Base-by-base conservation (phyloP, 345 rosid species). In the Citrus trifoliata region DNA sequence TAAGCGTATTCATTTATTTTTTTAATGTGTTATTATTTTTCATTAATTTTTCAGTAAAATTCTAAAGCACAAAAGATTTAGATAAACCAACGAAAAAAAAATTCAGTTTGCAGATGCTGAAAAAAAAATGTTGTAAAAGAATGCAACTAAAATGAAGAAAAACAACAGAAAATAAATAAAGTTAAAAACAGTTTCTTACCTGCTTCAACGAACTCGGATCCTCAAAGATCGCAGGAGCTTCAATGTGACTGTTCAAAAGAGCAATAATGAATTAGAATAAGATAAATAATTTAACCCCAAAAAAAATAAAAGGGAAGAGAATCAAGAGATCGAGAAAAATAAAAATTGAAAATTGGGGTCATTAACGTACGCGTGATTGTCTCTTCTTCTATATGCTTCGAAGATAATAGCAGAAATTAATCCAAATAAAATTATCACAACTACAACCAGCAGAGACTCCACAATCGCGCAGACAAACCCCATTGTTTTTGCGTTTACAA, bases 181-280 rank as follows among this genome's bases (percentile, higher is more conserved):
- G 21, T 9, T 5, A 21, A 65, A 33, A 2, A 66, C 37, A 35
- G 22, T 4, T 12, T 16, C 18, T 73, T 79, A 96, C 99, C 93
- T 88, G 82, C 40, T 90, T 92, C 70, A 88, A 81, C 2, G 97
- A 90, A 80, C 78, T 90, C 9, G 97, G 98, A 90, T 93, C 98
- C 83, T 96, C 93, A 73, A 96, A 86, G 73, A 88, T 46, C 60
- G 88, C 89, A 67, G 90, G 81, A 27, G 84, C 87, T 71, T 88
- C 95, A 53, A 88, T 85, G 70, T 89, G 90, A 76, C 99, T 95
- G 76, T 2, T 37, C 30, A 75, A 78, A 75, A 69, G 40, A 63
- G 30, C 9, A 68, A 62, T 51, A 64, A 61, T 59, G 25, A 69
- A 38, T 33, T 55, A 59, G 27, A 46, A 10, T 38, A 7, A 76